Evolutionary conservation across 2,329 filamentous ascomycete genomes (phyloP).

Genomic region (Fonsecaea pedrosoi): DNA sequence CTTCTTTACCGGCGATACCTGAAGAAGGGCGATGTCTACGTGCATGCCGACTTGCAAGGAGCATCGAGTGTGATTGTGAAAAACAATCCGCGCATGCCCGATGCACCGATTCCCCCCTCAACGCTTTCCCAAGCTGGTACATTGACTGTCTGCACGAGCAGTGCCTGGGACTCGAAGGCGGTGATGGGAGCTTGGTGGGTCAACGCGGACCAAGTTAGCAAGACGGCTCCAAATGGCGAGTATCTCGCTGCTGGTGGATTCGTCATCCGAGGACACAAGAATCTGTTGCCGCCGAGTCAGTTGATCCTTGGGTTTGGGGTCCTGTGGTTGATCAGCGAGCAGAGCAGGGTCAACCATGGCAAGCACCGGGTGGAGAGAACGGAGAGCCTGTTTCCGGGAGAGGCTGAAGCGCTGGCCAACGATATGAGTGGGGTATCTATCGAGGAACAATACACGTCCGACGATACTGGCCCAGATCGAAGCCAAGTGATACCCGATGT

Average conservation of each 20-base stretch:
- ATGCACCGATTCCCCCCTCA: constrained; percentile 87
- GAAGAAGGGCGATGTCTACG: constrained; percentile 87
- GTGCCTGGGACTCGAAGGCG: constrained; percentile 95
- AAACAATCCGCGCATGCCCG: constrained; percentile 77
- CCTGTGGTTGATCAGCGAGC: constrained; percentile 86
- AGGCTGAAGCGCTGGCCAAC: constrained; percentile 39
- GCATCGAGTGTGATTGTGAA: constrained; percentile 88
- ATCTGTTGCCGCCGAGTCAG: constrained; percentile 85
- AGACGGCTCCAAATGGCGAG: constrained; percentile 79
- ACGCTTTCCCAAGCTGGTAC: constrained; percentile 90
- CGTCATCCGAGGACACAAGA: constrained; percentile 83
- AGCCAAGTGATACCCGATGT: constrained; percentile 41
- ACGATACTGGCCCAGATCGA: constrained; percentile 42
- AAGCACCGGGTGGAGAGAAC: constrained; percentile 69
- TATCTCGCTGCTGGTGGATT: constrained; percentile 81
- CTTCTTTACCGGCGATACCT: constrained; percentile 87
- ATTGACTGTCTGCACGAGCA: constrained; percentile 81
- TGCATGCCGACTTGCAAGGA: constrained; percentile 86
- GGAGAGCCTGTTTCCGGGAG: constrained; percentile 36
- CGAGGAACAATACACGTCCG: constrained; percentile 41
- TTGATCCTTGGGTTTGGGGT: constrained; percentile 86
- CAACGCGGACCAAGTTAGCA: constrained; percentile 85
- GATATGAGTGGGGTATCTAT: constrained; percentile 32
- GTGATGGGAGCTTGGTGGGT: constrained; percentile 98
- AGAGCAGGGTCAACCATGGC: constrained; percentile 79